phyloP scores from a whole-genome alignment of 352 stramenopile species.

The Pythium sp. region DNA sequence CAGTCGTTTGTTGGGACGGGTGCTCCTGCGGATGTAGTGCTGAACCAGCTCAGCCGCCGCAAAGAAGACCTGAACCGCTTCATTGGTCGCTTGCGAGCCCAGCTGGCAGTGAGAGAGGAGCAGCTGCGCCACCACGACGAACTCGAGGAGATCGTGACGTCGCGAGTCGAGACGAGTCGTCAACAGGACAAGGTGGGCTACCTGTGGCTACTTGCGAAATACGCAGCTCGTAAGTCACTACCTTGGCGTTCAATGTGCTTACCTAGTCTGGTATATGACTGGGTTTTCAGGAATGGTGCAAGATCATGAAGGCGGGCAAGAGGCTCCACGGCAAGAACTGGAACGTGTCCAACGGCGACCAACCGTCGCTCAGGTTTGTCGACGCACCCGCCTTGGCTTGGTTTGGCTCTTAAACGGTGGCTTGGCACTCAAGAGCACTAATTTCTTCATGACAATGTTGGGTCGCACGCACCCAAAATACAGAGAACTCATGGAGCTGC shows the following conservation, averaged over 20 bases:
- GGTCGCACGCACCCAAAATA: neutral
- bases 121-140: constrained; percentile 62
- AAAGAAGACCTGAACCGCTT: constrained; percentile 65
- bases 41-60: constrained; percentile 45
- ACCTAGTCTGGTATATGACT: neutral
- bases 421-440: neutral
- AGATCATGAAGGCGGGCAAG: constrained; percentile 60
- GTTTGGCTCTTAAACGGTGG: neutral
- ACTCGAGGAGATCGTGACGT: constrained; percentile 65
- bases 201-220: neutral
- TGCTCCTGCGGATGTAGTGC: constrained; percentile 27
- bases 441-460: neutral
- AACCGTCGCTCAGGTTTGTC: constrained; percentile 38
- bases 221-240: neutral
- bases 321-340: constrained; percentile 67
- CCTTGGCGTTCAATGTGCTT: neutral
- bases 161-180: constrained; percentile 43
- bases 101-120: constrained; percentile 49
- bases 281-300: constrained; percentile 46
- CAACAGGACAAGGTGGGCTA: constrained; percentile 39
- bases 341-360: constrained; percentile 32
- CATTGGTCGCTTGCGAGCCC: constrained; percentile 44
- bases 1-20: constrained; percentile 25
- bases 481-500: constrained; percentile 64
- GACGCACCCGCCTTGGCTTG: neutral